Evolutionary conservation across 257 asterid genomes (phyloP).

Genomic region (Rauvolfia tetraphylla): DNA sequence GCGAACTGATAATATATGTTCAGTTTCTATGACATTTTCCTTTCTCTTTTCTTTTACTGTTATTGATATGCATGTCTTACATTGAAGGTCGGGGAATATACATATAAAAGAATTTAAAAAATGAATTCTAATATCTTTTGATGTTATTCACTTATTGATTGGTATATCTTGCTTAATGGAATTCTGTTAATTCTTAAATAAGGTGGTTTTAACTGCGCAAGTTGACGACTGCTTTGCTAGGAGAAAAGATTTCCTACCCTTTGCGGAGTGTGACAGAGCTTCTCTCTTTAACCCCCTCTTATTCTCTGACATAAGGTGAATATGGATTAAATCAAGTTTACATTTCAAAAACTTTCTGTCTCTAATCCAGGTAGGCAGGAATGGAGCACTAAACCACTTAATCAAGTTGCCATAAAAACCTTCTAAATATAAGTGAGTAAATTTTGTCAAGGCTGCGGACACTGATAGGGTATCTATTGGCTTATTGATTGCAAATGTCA

Average conservation of each 20-base stretch:
- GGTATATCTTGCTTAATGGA: background rate
- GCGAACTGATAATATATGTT: background rate
- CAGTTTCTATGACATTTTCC: too few relatives aligned
- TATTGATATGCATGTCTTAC: background rate
- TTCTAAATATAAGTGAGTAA: background rate
- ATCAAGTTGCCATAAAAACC: background rate
- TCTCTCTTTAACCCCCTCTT: background rate
- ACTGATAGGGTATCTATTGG: background rate
- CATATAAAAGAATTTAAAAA: background rate
- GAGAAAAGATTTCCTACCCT: background rate
- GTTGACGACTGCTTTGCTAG: background rate
- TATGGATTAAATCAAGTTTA: background rate
- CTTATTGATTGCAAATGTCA: background rate
- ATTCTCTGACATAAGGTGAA: background rate
- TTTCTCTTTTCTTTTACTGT: too few relatives aligned
- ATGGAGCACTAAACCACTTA: background rate
- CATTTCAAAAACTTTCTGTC: background rate
- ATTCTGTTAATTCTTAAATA: background rate
- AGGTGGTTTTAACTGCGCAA: background rate
- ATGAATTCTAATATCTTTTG: background rate
- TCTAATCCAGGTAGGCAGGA: background rate
- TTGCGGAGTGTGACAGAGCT: background rate
- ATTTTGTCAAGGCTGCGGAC: background rate
- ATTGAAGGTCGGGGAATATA: background rate
- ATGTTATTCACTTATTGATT: background rate